Evolutionary conservation across 106 monocot species (phyloP).

Genomic region (Cymbidium sinense): DNA sequence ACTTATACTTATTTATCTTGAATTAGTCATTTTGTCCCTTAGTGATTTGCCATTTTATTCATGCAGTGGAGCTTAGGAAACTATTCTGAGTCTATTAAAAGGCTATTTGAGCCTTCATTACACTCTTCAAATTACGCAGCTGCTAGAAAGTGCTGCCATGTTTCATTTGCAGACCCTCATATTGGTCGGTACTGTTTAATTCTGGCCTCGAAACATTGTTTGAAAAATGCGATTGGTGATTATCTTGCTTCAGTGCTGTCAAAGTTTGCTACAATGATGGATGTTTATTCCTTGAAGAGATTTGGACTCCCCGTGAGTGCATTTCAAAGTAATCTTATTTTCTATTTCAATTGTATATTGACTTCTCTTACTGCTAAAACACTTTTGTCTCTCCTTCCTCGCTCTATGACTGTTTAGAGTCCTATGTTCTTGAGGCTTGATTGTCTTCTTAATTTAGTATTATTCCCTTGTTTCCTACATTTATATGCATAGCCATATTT

Average conservation of each 20-base stretch:
- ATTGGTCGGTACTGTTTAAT: conserved; percentile 65
- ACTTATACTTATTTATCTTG: background rate
- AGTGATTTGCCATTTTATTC: conserved; percentile 9
- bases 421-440: background rate
- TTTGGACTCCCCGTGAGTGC: conserved; percentile 85
- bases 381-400: background rate
- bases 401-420: background rate
- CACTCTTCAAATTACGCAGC: conserved; percentile 11
- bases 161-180: conserved; percentile 52
- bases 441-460: background rate
- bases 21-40: conserved; percentile 9
- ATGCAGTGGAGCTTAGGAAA: conserved; percentile 92
- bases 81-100: conserved; percentile 41
- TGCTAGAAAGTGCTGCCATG: conserved; percentile 6
- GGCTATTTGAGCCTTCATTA: conserved; percentile 23
- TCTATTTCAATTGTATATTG: background rate
- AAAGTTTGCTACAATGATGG: conserved; percentile 49
- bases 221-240: conserved; percentile 71
- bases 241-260: conserved; percentile 29
- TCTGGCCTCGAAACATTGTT: conserved; percentile 58
- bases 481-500: background rate
- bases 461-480: background rate
- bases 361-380: background rate
- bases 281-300: conserved; percentile 57
- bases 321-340: conserved; percentile 1